phyloP scores from a whole-genome alignment of 1,284 basidiomycete species.

The Pterula multifida region DNA sequence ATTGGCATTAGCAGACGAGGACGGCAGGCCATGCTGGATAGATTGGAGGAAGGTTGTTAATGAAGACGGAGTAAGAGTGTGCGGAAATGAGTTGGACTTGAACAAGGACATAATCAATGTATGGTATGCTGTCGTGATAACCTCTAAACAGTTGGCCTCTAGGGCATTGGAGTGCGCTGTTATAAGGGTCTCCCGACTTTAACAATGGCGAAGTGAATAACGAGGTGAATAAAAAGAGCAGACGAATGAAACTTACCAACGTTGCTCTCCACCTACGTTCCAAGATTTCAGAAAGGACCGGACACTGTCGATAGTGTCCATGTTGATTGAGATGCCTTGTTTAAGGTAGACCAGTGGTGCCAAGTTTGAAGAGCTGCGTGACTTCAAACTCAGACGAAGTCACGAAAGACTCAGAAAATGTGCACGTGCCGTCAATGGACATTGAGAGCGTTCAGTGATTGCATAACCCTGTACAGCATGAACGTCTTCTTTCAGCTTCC shows the following conservation, averaged over 20 bases:
- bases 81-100: conserved; percentile 37
- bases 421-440: no score
- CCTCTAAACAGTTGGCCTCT: conserved; percentile 21
- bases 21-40: conserved; percentile 50
- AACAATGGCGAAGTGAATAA: not conserved
- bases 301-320: conserved; percentile 1
- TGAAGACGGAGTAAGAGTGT: conserved; percentile 29
- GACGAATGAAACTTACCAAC: not conserved
- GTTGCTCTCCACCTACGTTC: not conserved
- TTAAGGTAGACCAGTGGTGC: no score
- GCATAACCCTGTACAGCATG: no score
- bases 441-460: no score
- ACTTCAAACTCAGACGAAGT: no score
- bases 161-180: not conserved
- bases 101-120: conserved; percentile 49
- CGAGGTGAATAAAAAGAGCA: not conserved
- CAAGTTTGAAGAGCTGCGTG: no score
- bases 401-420: no score
- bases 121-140: conserved; percentile 53
- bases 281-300: not conserved
- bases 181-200: not conserved
- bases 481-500: no score
- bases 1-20: conserved; percentile 37
- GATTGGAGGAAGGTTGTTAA: conserved; percentile 54
- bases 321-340: no score